phyloP scores from a whole-genome alignment of 495 filamentous ascomycete genomes.

The Chaetomidium leptoderma region DNA sequence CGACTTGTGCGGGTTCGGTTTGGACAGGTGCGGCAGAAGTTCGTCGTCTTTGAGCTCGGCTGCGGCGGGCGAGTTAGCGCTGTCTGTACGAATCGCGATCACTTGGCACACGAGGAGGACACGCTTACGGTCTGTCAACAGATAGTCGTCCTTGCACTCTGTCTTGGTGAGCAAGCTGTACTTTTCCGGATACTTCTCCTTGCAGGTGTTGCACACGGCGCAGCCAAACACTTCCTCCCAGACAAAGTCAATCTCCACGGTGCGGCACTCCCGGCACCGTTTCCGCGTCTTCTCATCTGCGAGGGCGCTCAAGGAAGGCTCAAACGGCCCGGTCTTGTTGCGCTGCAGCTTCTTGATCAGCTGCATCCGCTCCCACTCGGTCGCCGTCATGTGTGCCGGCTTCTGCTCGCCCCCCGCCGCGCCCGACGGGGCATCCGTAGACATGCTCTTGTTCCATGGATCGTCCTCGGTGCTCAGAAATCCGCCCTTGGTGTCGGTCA shows the following conservation, averaged over 20 bases:
- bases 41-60: slow-evolving; percentile 82
- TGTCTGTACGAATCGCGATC: background rate
- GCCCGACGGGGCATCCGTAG: slow-evolving; percentile 36
- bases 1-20: slow-evolving; percentile 89
- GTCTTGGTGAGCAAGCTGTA: slow-evolving; percentile 95
- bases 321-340: slow-evolving; percentile 75
- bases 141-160: slow-evolving; percentile 90
- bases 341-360: slow-evolving; percentile 62
- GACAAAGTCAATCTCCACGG: slow-evolving; percentile 85
- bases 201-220: slow-evolving; percentile 69
- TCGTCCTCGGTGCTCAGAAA: slow-evolving; percentile 87
- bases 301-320: slow-evolving; percentile 74
- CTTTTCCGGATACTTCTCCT: slow-evolving; percentile 83
- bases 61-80: slow-evolving; percentile 30
- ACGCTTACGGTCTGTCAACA: slow-evolving; percentile 81
- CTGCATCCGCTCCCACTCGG: slow-evolving; percentile 86
- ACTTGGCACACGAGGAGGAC: background rate
- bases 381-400: slow-evolving; percentile 81
- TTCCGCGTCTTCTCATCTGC: slow-evolving; percentile 60
- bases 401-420: slow-evolving; percentile 56
- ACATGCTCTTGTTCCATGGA: slow-evolving; percentile 75
- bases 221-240: slow-evolving; percentile 80
- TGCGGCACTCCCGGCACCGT: slow-evolving; percentile 76
- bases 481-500: slow-evolving; percentile 95
- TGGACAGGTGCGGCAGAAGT: slow-evolving; percentile 78